Percentiles rank a stretch among this genome's conserved stretches.
Evolutionary conservation across 176 grass and related monocot species (phyloP).

Genomic region (Cenchrus americanus): DNA sequence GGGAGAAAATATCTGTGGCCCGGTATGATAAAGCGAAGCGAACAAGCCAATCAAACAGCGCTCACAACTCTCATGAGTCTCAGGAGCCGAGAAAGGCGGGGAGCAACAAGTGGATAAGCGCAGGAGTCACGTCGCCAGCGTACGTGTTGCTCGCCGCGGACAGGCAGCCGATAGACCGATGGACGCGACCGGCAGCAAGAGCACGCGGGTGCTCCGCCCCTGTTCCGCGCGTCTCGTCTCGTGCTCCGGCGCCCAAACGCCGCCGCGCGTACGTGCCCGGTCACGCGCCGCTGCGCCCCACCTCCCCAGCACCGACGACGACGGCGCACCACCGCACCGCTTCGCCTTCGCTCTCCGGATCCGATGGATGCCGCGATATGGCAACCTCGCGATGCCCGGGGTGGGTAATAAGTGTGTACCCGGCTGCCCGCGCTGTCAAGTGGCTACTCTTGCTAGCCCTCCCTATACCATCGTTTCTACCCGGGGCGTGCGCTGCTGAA

Average conservation of each 20-base stretch:
- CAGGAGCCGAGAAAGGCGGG: not conserved
- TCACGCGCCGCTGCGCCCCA: constrained; percentile 24
- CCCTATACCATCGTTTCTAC: no score
- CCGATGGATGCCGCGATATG: no score
- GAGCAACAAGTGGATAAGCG: not conserved
- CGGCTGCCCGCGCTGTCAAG: no score
- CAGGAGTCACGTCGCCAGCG: not conserved
- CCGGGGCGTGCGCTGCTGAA: no score
- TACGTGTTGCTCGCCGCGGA: not conserved
- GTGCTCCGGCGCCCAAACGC: not conserved
- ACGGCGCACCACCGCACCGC: not conserved
- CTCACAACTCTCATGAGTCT: not conserved
- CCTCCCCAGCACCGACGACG: constrained; percentile 10
- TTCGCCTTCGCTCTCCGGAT: no score
- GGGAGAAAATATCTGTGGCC: no score
- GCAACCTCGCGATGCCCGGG: no score
- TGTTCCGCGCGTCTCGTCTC: not conserved
- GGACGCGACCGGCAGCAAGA: not conserved
- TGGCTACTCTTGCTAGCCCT: no score
- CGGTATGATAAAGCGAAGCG: no score
- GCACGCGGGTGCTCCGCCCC: not conserved
- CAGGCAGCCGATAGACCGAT: constrained; percentile 7
- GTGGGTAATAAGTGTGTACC: no score
- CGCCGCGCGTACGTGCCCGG: not conserved
- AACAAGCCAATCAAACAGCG: no score